These are phyloP conservation scores for Cercospora sesami DNA, from an alignment of 2,329 filamentous ascomycete species.

Conservation along the genomic window DNA sequence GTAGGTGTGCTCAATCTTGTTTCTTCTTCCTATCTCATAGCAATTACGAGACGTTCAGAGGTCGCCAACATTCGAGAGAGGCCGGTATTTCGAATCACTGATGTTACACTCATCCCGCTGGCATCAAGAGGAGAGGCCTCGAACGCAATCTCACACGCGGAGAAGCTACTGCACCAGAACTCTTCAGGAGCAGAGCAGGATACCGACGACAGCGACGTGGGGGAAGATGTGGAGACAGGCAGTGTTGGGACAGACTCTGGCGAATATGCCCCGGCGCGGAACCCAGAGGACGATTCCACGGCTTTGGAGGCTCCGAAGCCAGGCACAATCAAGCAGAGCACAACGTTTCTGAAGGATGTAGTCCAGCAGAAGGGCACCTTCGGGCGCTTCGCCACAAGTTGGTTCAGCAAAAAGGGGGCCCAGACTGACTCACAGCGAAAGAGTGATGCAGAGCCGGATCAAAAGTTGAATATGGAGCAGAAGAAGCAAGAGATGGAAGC, in stretches of 20 bases:
- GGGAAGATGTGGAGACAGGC: slow-evolving; percentile 30
- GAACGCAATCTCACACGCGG: slow-evolving; percentile 35
- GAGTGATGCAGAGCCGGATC: slow-evolving; percentile 61
- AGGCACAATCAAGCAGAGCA: slow-evolving; percentile 43
- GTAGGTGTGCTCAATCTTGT: slow-evolving; percentile 82
- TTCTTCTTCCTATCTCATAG: slow-evolving; percentile 77
- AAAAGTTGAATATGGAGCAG: slow-evolving; percentile 38
- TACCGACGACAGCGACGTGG: slow-evolving; percentile 35
- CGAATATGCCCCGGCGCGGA: slow-evolving; percentile 22
- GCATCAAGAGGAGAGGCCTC: slow-evolving; percentile 61
- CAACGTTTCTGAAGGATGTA: slow-evolving; percentile 82
- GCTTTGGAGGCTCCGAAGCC: slow-evolving; percentile 39
- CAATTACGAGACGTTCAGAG: slow-evolving; percentile 81
- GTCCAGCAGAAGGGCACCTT: slow-evolving; percentile 80
- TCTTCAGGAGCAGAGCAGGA: slow-evolving; percentile 24
- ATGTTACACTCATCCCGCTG: slow-evolving; percentile 87
- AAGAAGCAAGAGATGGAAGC: slow-evolving; percentile 38
- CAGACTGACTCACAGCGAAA: slow-evolving; percentile 67
- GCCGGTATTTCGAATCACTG: slow-evolving; percentile 82
- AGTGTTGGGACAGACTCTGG: slow-evolving; percentile 38
- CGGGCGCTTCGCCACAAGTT: slow-evolving; percentile 82
- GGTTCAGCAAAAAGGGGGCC: slow-evolving; percentile 88
- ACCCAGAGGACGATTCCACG: slow-evolving; percentile 27
- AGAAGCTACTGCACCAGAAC: slow-evolving; percentile 30
- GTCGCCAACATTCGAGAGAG: slow-evolving; percentile 82